Conservation (phyloP, 163 green algal genomes). For the Volvox carteri region DNA sequence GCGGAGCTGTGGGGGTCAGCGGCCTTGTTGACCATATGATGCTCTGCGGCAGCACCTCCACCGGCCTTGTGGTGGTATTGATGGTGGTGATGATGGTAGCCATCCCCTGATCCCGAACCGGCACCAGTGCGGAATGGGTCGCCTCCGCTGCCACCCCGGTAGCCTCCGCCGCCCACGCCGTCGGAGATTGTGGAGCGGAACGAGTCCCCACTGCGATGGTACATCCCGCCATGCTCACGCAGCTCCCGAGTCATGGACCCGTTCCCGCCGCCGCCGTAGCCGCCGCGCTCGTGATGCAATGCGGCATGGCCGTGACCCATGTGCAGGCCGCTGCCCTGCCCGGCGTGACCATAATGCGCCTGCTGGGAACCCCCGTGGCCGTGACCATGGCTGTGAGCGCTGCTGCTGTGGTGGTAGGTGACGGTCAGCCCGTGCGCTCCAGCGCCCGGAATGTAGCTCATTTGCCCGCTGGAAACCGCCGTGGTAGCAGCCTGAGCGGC, state of each 20-base stretch:
- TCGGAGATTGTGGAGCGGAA: background rate
- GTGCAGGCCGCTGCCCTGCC: constrained; percentile 1
- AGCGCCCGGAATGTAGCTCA: constrained; percentile 13
- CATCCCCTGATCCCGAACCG: constrained; percentile 4
- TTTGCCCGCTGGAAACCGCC: background rate
- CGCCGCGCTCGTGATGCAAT: constrained; percentile 29
- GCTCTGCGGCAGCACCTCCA: background rate
- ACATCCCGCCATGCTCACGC: constrained; percentile 16
- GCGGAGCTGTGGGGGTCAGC: background rate
- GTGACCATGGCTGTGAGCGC: background rate
- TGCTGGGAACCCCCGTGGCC: constrained; percentile 5
- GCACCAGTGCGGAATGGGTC: constrained; percentile 3
- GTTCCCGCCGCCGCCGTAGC: background rate
- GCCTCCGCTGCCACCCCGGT: background rate
- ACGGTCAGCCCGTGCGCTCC: background rate
- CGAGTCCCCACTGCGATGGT: background rate
- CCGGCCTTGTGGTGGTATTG: constrained; percentile 12
- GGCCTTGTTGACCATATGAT: constrained; percentile 41
- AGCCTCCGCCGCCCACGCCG: background rate
- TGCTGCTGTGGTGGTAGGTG: constrained; percentile 31
- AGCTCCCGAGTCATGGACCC: constrained; percentile 26
- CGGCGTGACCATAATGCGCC: background rate
- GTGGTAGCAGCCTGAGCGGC: constrained; percentile 27
- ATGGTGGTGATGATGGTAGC: constrained; percentile 45
- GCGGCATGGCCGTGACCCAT: background rate